These are phyloP conservation scores for Trichophyton verrucosum DNA, from an alignment of 2,329 filamentous ascomycete species.

Conservation along the genomic window DNA sequence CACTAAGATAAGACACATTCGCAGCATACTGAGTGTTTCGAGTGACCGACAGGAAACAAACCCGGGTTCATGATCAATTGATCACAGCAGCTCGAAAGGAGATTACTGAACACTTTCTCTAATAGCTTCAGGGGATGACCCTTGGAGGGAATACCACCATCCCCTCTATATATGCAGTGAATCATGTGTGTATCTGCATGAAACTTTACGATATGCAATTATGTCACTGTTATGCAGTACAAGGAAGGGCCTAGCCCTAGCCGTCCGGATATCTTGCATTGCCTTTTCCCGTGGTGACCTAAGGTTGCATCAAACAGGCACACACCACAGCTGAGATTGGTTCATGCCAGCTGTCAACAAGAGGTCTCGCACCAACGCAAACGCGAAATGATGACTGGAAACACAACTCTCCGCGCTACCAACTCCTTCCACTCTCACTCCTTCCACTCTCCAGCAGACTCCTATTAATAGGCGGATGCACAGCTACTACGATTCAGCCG, in stretches of 20 bases:
- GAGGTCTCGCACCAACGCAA: neutral
- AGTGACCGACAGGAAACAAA: neutral
- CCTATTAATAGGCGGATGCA: neutral
- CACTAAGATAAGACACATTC: too few species aligned
- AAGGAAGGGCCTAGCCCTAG: neutral
- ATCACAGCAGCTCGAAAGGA: neutral
- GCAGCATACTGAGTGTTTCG: too few species aligned
- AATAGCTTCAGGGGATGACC: neutral
- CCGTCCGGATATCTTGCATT: neutral
- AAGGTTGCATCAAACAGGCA: neutral
- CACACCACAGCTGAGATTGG: neutral
- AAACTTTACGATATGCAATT: neutral
- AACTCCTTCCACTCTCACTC: neutral
- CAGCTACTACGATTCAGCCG: neutral
- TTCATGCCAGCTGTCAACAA: neutral
- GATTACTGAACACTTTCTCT: neutral
- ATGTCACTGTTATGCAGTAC: neutral
- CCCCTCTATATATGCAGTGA: neutral
- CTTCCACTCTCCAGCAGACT: neutral
- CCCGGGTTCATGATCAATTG: neutral
- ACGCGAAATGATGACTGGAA: neutral
- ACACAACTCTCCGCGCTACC: neutral
- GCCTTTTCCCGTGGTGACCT: neutral
- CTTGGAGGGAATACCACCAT: neutral
- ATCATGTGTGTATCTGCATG: neutral